Evolutionary conservation across 305 asterid species (phyloP).

Genomic region (Fraxinus xanthoxyloides): DNA sequence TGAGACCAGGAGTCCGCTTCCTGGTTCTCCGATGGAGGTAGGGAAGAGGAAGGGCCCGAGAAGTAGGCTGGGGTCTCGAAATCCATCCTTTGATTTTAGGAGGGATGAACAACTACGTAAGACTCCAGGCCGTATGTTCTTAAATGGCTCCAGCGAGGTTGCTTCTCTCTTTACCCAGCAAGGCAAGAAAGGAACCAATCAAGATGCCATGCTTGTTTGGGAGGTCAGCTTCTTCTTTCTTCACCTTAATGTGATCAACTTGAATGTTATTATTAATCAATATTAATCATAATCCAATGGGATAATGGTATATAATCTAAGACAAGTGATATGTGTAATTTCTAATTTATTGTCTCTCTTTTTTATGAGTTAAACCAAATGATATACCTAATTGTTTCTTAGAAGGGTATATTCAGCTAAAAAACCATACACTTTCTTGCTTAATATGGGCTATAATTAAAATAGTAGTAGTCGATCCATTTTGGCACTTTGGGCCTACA

Average conservation of each 20-base stretch:
- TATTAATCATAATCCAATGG: background rate
- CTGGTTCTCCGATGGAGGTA: slow-evolving; percentile 30
- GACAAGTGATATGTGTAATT: background rate
- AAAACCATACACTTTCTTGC: background rate
- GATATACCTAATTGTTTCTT: background rate
- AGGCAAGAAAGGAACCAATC: slow-evolving; percentile 35
- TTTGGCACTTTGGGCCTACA: background rate
- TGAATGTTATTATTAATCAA: background rate
- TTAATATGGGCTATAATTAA: background rate
- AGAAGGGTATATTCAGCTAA: background rate
- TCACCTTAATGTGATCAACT: background rate
- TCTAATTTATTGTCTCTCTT: background rate
- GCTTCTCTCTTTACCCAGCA: slow-evolving; percentile 33
- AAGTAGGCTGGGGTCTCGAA: slow-evolving; percentile 18
- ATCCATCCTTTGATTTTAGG: slow-evolving; percentile 25
- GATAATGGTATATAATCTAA: background rate
- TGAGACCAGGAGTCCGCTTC: slow-evolving; percentile 46
- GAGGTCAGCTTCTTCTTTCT: slow-evolving; percentile 21
- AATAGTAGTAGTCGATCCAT: background rate
- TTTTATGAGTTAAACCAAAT: background rate
- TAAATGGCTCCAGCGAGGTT: slow-evolving; percentile 30
- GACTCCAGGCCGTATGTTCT: slow-evolving; percentile 28
- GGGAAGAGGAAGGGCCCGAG: slow-evolving; percentile 22
- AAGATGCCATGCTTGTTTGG: slow-evolving; percentile 39
- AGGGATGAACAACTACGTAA: slow-evolving; percentile 26